phyloP scores from a whole-genome alignment of 1,284 basidiomycete species.

The Malassezia yamatoensis region DNA sequence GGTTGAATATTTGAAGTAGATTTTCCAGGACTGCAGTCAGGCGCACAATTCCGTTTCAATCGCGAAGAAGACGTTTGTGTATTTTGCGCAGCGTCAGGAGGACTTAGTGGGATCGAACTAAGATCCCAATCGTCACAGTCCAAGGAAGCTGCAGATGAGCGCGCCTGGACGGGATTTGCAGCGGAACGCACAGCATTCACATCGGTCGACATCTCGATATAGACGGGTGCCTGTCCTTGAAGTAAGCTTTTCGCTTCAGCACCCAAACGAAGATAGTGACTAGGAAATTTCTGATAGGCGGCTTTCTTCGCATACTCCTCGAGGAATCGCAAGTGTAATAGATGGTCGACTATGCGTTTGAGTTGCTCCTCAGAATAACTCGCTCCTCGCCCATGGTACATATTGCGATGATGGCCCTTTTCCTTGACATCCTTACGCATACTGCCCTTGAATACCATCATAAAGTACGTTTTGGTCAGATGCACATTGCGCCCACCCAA shows the following conservation, averaged over 20 bases:
- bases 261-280: constrained; percentile 9
- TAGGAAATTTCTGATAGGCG: constrained; percentile 14
- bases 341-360: constrained; percentile 13
- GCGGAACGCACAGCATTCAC: not conserved
- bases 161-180: not conserved
- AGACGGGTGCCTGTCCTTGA: not conserved
- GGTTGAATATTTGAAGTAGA: too few relatives aligned
- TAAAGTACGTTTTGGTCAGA: constrained; percentile 51
- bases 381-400: constrained; percentile 15
- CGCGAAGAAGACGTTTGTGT: too few relatives aligned
- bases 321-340: constrained; percentile 5
- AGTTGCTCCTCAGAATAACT: constrained; percentile 9
- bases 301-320: constrained; percentile 9
- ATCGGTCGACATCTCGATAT: constrained; percentile 8
- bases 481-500: constrained; percentile 51
- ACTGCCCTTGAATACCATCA: constrained; percentile 59
- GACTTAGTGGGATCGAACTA: constrained; percentile 11
- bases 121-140: constrained; percentile 12
- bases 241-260: constrained; percentile 3
- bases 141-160: not conserved
- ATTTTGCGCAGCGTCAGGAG: not conserved
- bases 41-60: too few relatives aligned
- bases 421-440: constrained; percentile 53
- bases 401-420: constrained; percentile 52
- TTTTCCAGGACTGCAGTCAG: too few relatives aligned